A percentile compares a stretch with the other conserved stretches of the same genome.
phyloP scores from a whole-genome alignment of 768 basidiomycete genomes.

The Agaricus subrufescens region DNA sequence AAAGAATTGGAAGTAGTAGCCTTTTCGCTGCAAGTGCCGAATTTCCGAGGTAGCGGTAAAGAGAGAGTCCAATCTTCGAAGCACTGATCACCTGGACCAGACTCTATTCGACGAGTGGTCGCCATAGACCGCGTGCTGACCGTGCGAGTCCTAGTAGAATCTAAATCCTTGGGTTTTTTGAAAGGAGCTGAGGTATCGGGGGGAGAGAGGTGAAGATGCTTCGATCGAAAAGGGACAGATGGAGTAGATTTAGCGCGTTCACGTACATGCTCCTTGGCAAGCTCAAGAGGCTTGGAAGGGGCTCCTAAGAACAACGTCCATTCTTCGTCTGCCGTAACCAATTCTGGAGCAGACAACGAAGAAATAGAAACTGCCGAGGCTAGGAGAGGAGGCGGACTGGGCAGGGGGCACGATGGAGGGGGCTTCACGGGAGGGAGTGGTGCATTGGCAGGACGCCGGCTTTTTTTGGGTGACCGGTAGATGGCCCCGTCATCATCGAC shows the following conservation, averaged over 20 bases:
- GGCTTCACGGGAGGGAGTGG: slow-evolving; percentile 7
- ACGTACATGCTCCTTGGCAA: slow-evolving; percentile 2
- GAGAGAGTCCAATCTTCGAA: slow-evolving; percentile 10
- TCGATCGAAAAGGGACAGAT: not conserved
- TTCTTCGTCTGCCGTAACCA: not conserved
- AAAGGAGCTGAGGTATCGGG: slow-evolving; percentile 1
- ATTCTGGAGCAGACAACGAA: not conserved
- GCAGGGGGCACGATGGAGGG: slow-evolving; percentile 7
- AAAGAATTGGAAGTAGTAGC: not conserved
- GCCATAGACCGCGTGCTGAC: slow-evolving; percentile 5
- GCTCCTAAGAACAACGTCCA: slow-evolving; percentile 8
- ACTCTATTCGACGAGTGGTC: slow-evolving; percentile 7
- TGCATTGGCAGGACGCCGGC: not conserved
- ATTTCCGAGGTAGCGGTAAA: slow-evolving; percentile 1
- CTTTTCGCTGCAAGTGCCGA: not conserved
- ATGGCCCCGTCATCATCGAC: slow-evolving; percentile 1
- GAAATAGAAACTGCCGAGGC: not conserved
- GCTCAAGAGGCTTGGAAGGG: slow-evolving; percentile 4
- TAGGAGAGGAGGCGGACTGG: not conserved
- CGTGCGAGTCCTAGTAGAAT: not conserved
- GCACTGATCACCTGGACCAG: not conserved
- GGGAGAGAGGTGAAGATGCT: slow-evolving; percentile 5
- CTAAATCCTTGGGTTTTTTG: not conserved
- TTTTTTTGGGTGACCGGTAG: not conserved
- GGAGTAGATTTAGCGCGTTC: slow-evolving; percentile 1